phyloP scores from a whole-genome alignment of 768 basidiomycete genomes.

The Tulasnella calospora region DNA sequence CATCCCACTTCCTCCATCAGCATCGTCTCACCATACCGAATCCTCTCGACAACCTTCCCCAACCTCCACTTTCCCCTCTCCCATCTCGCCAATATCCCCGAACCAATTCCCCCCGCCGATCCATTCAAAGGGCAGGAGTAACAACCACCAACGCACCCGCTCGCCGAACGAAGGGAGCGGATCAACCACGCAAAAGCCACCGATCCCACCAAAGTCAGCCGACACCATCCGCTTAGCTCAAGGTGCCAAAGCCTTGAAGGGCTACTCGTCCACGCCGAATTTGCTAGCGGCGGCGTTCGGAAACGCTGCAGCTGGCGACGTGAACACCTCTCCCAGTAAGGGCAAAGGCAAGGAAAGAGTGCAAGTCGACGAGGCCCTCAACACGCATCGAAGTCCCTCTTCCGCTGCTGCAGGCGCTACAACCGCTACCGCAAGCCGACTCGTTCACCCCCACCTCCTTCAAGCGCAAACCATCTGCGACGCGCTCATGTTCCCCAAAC shows the following conservation, averaged over 20 bases:
- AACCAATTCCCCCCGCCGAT: not conserved
- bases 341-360: not conserved
- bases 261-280: conserved; percentile 18
- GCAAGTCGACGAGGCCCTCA: not conserved
- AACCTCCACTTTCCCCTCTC: not conserved
- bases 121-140: not conserved
- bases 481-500: conserved; percentile 26
- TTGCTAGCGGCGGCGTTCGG: not conserved
- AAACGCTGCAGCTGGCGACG: not conserved
- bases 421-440: not conserved
- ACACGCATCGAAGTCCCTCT: not conserved
- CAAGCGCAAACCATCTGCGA: conserved; percentile 25
- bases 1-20: not conserved
- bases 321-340: not conserved
- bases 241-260: not conserved
- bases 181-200: conserved; percentile 10
- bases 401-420: not conserved
- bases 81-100: not conserved
- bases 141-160: not conserved
- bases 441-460: not conserved
- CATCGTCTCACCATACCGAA: not conserved
- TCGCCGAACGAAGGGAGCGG: not conserved
- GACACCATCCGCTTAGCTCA: not conserved
- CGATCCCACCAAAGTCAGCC: conserved; percentile 15
- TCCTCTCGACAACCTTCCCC: not conserved